Percentiles rank a stretch among this genome's conserved stretches.
Evolutionary conservation across 139 green algal species (phyloP).

Genomic region (Pleodorina starrii): DNA sequence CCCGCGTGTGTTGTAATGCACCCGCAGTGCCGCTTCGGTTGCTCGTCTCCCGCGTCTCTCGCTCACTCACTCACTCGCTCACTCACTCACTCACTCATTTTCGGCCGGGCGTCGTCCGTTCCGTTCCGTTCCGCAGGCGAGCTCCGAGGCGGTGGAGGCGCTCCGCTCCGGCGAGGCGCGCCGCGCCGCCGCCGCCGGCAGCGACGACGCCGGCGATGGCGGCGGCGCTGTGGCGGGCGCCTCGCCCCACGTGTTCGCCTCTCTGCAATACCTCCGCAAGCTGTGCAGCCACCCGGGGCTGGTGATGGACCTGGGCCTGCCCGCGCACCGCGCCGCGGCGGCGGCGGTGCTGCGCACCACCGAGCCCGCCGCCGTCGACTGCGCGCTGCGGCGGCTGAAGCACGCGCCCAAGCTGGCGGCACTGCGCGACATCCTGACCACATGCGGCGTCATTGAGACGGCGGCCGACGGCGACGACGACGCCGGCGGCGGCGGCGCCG

Average conservation of each 20-base stretch:
- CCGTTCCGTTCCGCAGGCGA: background rate
- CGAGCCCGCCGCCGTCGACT: constrained; percentile 49
- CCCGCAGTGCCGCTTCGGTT: too few species aligned
- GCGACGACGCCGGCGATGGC: constrained; percentile 27
- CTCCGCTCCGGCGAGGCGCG: constrained; percentile 5
- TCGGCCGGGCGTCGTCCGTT: too few species aligned
- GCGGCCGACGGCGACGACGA: constrained; percentile 8
- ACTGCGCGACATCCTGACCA: constrained; percentile 89
- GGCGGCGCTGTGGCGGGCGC: background rate
- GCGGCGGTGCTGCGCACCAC: constrained; percentile 40
- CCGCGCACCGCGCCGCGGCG: constrained; percentile 72
- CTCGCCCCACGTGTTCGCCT: constrained; percentile 74
- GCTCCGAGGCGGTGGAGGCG: background rate
- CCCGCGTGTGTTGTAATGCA: too few species aligned
- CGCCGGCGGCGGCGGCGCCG: constrained; percentile 3
- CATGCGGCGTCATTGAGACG: constrained; percentile 85
- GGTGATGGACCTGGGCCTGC: constrained; percentile 81
- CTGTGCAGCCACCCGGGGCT: constrained; percentile 96
- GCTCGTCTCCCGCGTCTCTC: too few species aligned
- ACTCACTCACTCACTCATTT: too few species aligned
- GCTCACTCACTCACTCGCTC: too few species aligned
- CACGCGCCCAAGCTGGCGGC: constrained; percentile 95
- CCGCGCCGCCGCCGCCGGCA: constrained; percentile 42
- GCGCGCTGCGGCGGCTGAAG: constrained; percentile 60
- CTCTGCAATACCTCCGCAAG: constrained; percentile 93